phyloP scores from a whole-genome alignment of 352 stramenopile genomes.

The Phytopythium litorale region DNA sequence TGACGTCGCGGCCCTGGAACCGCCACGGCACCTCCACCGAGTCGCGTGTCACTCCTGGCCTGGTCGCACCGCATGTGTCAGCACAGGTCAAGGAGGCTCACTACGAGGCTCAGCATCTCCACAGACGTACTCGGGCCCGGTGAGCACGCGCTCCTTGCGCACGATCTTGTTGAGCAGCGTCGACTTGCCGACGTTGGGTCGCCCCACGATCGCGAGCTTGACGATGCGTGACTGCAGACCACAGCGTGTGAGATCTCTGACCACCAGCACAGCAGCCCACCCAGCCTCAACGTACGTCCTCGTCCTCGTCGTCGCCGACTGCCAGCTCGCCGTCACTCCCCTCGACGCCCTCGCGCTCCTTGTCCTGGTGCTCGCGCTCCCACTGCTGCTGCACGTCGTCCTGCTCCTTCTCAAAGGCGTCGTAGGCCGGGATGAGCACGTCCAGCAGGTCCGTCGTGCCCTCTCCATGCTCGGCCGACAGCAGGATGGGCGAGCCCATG shows the following conservation, averaged over 20 bases:
- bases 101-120: background rate
- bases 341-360: conserved; percentile 10
- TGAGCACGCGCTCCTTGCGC: conserved; percentile 75
- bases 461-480: conserved; percentile 79
- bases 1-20: conserved; percentile 68
- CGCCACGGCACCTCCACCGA: conserved; percentile 78
- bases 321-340: background rate
- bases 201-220: conserved; percentile 76
- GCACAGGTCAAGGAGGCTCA: background rate
- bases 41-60: conserved; percentile 77
- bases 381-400: conserved; percentile 25
- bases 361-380: conserved; percentile 11
- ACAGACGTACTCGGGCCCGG: conserved; percentile 66
- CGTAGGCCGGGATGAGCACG: conserved; percentile 66
- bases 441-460: conserved; percentile 66
- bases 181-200: conserved; percentile 79
- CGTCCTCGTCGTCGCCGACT: conserved; percentile 29
- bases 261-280: background rate
- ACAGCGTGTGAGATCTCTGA: background rate
- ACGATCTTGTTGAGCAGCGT: conserved; percentile 83
- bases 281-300: conserved; percentile 41
- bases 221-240: conserved; percentile 46
- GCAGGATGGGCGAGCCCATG: conserved; percentile 57
- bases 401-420: conserved; percentile 57
- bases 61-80: conserved; percentile 15